Conservation (phyloP, 306 rosid species). For the Notholithocarpus densiflorus region DNA sequence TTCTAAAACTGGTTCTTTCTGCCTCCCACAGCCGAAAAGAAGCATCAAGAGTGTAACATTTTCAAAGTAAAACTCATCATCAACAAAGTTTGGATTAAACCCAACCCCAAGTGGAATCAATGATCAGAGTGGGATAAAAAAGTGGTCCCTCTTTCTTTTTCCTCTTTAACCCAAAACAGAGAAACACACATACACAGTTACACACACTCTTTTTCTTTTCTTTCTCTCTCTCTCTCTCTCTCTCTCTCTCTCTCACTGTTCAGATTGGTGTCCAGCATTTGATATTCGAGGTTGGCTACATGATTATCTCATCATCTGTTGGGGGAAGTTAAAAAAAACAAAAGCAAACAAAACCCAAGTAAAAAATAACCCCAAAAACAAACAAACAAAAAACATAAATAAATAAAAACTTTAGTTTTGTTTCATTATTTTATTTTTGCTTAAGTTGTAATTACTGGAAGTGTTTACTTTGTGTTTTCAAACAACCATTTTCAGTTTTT, state of each 20-base stretch:
- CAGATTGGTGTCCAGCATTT: conserved; percentile 53
- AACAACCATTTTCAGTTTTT: too few relatives aligned
- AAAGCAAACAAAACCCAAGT: conserved; percentile 58
- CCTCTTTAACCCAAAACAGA: neutral
- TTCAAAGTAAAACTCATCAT: conserved; percentile 28
- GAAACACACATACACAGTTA: too few relatives aligned
- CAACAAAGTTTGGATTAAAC: conserved; percentile 29
- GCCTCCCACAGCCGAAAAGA: conserved; percentile 42
- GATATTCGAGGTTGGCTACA: conserved; percentile 58
- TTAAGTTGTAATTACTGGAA: neutral
- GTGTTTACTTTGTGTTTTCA: too few relatives aligned
- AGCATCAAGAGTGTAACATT: conserved; percentile 43
- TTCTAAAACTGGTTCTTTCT: conserved; percentile 43
- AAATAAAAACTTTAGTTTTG: neutral
- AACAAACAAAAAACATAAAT: neutral
- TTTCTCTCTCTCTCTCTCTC: conserved; percentile 18
- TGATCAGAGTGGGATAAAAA: conserved; percentile 25
- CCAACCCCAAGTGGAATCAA: conserved; percentile 41
- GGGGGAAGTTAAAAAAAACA: conserved; percentile 45
- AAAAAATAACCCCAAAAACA: conserved; percentile 10
- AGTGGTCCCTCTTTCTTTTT: neutral
- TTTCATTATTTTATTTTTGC: neutral
- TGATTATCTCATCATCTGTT: conserved; percentile 91
- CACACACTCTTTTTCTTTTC: neutral
- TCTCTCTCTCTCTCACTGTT: conserved; percentile 27